Evolutionary conservation across 1,139 yeast genomes (phyloP).

Genomic region (Zygoascus hellenicus): DNA sequence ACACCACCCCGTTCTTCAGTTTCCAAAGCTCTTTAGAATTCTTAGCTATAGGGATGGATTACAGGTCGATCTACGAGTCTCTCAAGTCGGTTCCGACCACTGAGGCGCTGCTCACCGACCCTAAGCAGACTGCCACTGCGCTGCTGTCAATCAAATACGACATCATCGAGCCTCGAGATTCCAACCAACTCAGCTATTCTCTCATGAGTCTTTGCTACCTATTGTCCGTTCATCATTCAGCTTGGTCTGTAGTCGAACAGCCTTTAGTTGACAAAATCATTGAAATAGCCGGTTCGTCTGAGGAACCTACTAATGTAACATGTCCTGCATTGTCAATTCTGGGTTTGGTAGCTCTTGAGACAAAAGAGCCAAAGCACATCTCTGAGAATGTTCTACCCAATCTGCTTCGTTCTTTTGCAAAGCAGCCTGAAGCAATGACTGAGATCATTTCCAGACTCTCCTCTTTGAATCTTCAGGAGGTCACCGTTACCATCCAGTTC

Average conservation of each 20-base stretch:
- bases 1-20: no score
- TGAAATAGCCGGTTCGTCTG: constrained; percentile 20
- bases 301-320: constrained; percentile 20
- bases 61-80: constrained; percentile 22
- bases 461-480: constrained; percentile 24
- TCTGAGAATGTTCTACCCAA: constrained; percentile 18
- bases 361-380: constrained; percentile 15
- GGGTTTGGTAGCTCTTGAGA: constrained; percentile 25
- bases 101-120: constrained; percentile 27
- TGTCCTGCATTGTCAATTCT: constrained; percentile 29
- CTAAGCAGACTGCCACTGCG: constrained; percentile 28
- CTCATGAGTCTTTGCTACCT: constrained; percentile 25
- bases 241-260: constrained; percentile 29
- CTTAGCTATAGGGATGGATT: constrained; percentile 18
- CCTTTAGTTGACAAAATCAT: constrained; percentile 22
- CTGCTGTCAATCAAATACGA: constrained; percentile 29
- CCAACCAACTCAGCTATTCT: constrained; percentile 22
- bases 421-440: constrained; percentile 20
- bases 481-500: constrained; percentile 24
- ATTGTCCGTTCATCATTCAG: constrained; percentile 22
- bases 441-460: constrained; percentile 21
- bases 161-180: constrained; percentile 26
- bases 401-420: constrained; percentile 18
- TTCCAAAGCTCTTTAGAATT: no score
- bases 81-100: constrained; percentile 23